A percentile compares a stretch with the other conserved stretches of the same genome.
These are phyloP conservation scores for Taphrina wiesneri DNA, from an alignment of 1,139 yeast genomes.

Conservation along the genomic window DNA sequence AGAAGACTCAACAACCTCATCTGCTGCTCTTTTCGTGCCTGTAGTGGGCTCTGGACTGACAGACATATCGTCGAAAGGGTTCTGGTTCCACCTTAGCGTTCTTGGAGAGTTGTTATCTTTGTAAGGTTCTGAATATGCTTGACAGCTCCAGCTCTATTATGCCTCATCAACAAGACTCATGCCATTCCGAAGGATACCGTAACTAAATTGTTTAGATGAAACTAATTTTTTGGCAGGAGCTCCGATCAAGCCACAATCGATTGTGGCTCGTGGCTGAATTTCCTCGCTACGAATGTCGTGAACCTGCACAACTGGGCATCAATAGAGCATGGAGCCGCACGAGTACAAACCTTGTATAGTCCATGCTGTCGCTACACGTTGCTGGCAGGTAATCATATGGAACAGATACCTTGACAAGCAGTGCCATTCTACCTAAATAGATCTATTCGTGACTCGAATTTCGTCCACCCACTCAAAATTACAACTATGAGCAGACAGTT, in stretches of 20 bases:
- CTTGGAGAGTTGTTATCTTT: neutral
- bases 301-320: too few species aligned
- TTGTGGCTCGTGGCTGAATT: neutral
- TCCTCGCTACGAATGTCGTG: neutral
- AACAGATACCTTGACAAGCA: too few species aligned
- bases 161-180: too few species aligned
- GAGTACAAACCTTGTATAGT: too few species aligned
- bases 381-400: too few species aligned
- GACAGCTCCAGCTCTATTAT: neutral
- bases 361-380: too few species aligned
- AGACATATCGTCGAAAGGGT: neutral
- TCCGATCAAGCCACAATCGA: neutral
- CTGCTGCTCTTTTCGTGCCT: slow-evolving; percentile 25
- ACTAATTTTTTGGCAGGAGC: slow-evolving; percentile 1
- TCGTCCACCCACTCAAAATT: too few species aligned
- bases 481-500: too few species aligned
- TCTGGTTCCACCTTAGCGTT: neutral
- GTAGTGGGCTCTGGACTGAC: slow-evolving; percentile 2
- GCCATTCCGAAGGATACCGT: too few species aligned
- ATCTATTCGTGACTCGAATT: too few species aligned
- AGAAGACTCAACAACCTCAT: slow-evolving; percentile 15
- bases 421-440: too few species aligned
- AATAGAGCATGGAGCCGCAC: too few species aligned
- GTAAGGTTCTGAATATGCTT: neutral
- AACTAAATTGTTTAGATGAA: neutral